Evolutionary conservation across 768 basidiomycete genomes (phyloP), one percentile per base, ranked within the genome.

Genomic region (Clavulina sp.): DNA sequence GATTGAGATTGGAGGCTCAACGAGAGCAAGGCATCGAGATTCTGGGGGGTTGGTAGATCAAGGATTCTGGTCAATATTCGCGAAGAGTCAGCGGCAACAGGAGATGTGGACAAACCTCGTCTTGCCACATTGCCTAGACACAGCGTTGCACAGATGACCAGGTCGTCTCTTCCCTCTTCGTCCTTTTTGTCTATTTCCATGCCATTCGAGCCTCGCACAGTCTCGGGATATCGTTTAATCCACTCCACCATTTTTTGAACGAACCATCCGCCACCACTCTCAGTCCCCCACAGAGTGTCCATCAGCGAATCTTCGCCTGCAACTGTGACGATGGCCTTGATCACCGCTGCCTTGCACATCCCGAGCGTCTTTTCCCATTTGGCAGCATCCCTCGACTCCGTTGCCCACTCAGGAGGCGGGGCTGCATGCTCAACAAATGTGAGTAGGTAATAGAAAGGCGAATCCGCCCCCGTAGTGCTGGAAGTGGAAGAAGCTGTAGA

Each of bases 291-390:
- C n/a, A 88, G 67, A 5, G 80, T 74, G 48, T 85, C 79, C 55
- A 74, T 74, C 57, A 84, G 87, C 57, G 73, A 75, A 56, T 83
- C 81, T 61, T 87, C 83, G 34, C 85, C 86, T 5, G 84, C 77
- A 36, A 84, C 77, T 60, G 88, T 87, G 28, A 92, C 85, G 16
- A 91, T 75, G 2, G 81, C 76, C 59, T 88, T 87, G 63, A 89
- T 80, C 5, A 89, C 68, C 0, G 84, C 86, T 3, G 80, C 82
- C 65, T 91, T 92, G 66, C 85, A 86, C 28, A 80, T 74, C 57
- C 79, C 77, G 56, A 92, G 82, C 2, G 73, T 71, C 61, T 81
- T 81, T 62, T 83, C 76, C 64, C 75, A 80, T 46, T 69, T 66
- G 53, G 71, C 69, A 52, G 83, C 76, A 7, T 60, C 60, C 21